A percentile compares a stretch with the other conserved stretches of the same genome.
Evolutionary conservation across 345 rosid genomes (phyloP).

Genomic region (Salix suchowensis): DNA sequence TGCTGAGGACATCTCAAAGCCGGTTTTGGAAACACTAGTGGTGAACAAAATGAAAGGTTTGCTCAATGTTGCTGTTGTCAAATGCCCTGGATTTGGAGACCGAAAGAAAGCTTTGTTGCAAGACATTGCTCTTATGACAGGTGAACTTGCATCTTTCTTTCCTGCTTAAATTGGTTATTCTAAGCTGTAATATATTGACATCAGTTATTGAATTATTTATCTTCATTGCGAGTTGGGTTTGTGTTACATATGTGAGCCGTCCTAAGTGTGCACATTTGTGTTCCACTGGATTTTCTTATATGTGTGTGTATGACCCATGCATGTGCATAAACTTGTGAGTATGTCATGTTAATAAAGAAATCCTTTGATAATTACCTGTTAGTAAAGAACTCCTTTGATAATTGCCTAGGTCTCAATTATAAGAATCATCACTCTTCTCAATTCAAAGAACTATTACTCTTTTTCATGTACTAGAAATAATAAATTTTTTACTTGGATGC

Average conservation of each 20-base stretch:
- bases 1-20: constrained; percentile 68
- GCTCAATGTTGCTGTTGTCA: constrained; percentile 75
- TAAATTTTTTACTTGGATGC: background rate
- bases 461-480: background rate
- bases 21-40: constrained; percentile 64
- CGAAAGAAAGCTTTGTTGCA: constrained; percentile 80
- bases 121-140: constrained; percentile 86
- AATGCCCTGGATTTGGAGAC: constrained; percentile 71
- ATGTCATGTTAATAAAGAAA: background rate
- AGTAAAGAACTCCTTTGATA: background rate
- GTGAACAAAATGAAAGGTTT: constrained; percentile 71
- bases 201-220: background rate
- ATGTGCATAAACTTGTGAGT: background rate
- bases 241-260: background rate
- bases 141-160: constrained; percentile 25
- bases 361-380: background rate
- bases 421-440: background rate
- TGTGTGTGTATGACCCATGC: background rate
- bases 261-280: background rate
- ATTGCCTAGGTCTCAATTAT: background rate
- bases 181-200: background rate
- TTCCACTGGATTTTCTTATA: background rate
- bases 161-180: background rate
- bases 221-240: background rate
- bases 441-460: background rate